Percentiles rank a stretch among this genome's conserved stretches.
Evolutionary conservation across 2,329 filamentous ascomycete genomes (phyloP).

Genomic region (Talaromyces sp.): DNA sequence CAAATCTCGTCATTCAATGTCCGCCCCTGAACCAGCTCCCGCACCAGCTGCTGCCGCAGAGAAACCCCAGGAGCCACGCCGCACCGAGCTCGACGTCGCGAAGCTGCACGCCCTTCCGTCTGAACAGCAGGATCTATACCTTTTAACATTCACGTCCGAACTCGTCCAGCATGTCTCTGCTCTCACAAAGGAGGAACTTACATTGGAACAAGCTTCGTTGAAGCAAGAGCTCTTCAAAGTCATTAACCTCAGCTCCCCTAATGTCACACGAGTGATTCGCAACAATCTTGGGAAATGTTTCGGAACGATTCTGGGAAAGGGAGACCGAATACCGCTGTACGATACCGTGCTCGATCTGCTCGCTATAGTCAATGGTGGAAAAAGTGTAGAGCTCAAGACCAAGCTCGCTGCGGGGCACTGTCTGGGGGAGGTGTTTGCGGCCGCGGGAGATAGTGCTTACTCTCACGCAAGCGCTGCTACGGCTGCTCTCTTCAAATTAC

Average conservation of each 20-base stretch:
- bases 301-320: slow-evolving; percentile 74
- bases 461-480: slow-evolving; percentile 73
- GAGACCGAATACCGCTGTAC: slow-evolving; percentile 86
- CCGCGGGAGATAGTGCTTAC: slow-evolving; percentile 91
- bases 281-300: slow-evolving; percentile 85
- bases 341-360: slow-evolving; percentile 91
- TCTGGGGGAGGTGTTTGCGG: slow-evolving; percentile 81
- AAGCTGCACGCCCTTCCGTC: slow-evolving; percentile 86
- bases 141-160: slow-evolving; percentile 82
- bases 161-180: slow-evolving; percentile 72
- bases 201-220: slow-evolving; percentile 82
- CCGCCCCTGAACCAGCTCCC: slow-evolving; percentile 33
- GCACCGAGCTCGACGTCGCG: slow-evolving; percentile 73
- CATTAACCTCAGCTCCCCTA: slow-evolving; percentile 74
- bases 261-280: slow-evolving; percentile 81
- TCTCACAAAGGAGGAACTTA: slow-evolving; percentile 74
- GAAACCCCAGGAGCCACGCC: slow-evolving; percentile 32
- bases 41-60: slow-evolving; percentile 32
- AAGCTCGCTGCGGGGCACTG: slow-evolving; percentile 88
- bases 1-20: slow-evolving; percentile 32
- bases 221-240: slow-evolving; percentile 95
- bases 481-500: slow-evolving; percentile 68
- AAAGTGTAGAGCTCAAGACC: slow-evolving; percentile 68
- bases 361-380: slow-evolving; percentile 67
- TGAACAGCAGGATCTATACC: slow-evolving; percentile 93